Percentiles rank a stretch among this genome's conserved stretches.
These are phyloP conservation scores for Trichoderma pleuroti DNA, from an alignment of 2,329 filamentous ascomycete genomes.

Conservation along the genomic window DNA sequence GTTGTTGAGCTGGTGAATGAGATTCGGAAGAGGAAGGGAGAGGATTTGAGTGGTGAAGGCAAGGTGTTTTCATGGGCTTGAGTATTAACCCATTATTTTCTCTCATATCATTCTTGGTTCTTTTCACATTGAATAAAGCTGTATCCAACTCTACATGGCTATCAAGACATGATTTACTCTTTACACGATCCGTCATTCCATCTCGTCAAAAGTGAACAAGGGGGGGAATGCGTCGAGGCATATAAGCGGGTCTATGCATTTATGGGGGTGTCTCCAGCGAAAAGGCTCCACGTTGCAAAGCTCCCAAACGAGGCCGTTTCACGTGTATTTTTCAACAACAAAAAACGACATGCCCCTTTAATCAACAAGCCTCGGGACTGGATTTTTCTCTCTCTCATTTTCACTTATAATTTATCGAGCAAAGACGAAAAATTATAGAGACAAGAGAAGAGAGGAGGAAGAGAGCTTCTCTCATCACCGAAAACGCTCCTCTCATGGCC, in stretches of 20 bases:
- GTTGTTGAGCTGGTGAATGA: slow-evolving; percentile 65
- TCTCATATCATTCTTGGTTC: background rate
- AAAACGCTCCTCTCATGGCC: slow-evolving; percentile 26
- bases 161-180: background rate
- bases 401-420: background rate
- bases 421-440: background rate
- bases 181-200: background rate
- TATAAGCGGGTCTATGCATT: slow-evolving; percentile 7
- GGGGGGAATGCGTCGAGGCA: background rate
- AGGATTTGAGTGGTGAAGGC: slow-evolving; percentile 20
- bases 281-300: slow-evolving; percentile 11
- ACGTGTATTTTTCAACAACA: background rate
- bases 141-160: background rate
- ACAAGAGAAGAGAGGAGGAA: background rate
- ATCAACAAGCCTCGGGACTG: background rate
- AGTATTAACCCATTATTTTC: background rate
- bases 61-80: background rate
- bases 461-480: background rate
- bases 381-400: no score
- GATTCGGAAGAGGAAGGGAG: slow-evolving; percentile 39
- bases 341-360: background rate
- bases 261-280: background rate
- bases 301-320: background rate
- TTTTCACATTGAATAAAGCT: background rate
- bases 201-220: background rate